Evolutionary conservation across 1,284 basidiomycete genomes (phyloP).

Genomic region (Volvariella surrecta): DNA sequence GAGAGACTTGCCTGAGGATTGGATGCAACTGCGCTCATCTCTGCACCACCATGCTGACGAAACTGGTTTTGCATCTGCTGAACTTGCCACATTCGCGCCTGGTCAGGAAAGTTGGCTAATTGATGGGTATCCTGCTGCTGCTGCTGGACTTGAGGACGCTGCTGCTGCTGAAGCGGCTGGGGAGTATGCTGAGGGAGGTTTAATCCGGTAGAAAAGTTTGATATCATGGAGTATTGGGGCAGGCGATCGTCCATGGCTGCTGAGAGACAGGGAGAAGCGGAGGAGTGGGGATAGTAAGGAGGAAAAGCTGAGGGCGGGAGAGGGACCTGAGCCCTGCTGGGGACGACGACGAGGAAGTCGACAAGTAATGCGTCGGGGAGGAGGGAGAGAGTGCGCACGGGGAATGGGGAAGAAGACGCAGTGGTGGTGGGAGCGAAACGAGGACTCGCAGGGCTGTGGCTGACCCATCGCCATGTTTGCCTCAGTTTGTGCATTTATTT

Average conservation of each 20-base stretch:
- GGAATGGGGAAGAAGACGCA: conserved; percentile 10
- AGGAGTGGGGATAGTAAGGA: conserved; percentile 18
- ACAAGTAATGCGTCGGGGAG: conserved; percentile 1
- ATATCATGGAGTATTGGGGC: conserved; percentile 39
- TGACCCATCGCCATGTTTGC: conserved; percentile 30
- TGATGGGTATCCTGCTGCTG: conserved; percentile 30
- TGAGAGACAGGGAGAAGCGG: conserved; percentile 15
- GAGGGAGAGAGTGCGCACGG: conserved; percentile 9
- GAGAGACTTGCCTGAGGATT: conserved; percentile 38
- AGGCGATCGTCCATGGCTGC: conserved; percentile 53
- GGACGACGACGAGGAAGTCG: conserved; percentile 7
- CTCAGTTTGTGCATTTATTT: conserved; percentile 16
- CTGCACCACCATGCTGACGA: conserved; percentile 30
- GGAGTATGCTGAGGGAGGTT: conserved; percentile 36
- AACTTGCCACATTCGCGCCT: conserved; percentile 46
- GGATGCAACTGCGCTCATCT: conserved; percentile 30
- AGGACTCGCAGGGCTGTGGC: conserved; percentile 33
- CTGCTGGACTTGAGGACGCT: conserved; percentile 30
- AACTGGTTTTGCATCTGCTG: conserved; percentile 35
- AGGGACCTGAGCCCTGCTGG: conserved; percentile 14
- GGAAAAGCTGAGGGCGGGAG: conserved; percentile 9
- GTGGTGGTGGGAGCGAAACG: conserved; percentile 36
- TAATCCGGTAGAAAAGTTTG: conserved; percentile 36
- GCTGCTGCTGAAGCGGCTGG: conserved; percentile 33
- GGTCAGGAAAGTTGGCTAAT: conserved; percentile 38